Conservation (phyloP, 2,329 filamentous ascomycete species). For the Botrytis hyacinthi region DNA sequence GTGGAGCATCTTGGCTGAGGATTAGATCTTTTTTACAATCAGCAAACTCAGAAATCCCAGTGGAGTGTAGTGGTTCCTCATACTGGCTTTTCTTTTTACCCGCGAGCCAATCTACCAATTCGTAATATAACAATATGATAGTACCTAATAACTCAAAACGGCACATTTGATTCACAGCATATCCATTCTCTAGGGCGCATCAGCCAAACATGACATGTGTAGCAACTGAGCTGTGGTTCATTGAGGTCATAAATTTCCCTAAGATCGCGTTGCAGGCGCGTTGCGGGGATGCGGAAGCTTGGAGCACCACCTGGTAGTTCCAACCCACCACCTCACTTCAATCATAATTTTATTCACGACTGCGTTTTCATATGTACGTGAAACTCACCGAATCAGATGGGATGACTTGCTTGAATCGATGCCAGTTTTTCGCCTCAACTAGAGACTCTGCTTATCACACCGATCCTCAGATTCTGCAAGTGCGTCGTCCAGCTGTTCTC, state of each 20-base stretch:
- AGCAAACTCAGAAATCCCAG: conserved; percentile 20
- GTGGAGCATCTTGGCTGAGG: conserved; percentile 72
- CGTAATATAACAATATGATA: conserved; percentile 34
- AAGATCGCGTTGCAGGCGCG: conserved; percentile 10
- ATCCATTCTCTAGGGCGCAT: not conserved
- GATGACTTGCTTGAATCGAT: not conserved
- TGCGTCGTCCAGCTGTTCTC: not conserved
- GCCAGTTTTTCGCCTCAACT: not conserved
- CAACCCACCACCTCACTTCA: not conserved
- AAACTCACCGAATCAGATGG: not conserved
- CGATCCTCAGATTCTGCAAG: not conserved
- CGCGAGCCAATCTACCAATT: conserved; percentile 29
- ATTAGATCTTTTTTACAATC: conserved; percentile 19
- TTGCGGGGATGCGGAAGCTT: not conserved
- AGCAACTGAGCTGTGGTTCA: not conserved
- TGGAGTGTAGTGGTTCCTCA: not conserved
- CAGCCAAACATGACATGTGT: not conserved
- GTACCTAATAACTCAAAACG: conserved; percentile 38
- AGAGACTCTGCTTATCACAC: not conserved
- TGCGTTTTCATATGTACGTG: not conserved
- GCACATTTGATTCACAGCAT: conserved; percentile 34
- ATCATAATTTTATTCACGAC: not conserved
- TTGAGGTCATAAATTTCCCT: conserved; percentile 9
- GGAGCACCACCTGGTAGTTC: not conserved
- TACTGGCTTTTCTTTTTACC: conserved; percentile 11